Evolutionary conservation across 495 filamentous ascomycete genomes (phyloP).

Genomic region (Talaromyces thailandensis): DNA sequence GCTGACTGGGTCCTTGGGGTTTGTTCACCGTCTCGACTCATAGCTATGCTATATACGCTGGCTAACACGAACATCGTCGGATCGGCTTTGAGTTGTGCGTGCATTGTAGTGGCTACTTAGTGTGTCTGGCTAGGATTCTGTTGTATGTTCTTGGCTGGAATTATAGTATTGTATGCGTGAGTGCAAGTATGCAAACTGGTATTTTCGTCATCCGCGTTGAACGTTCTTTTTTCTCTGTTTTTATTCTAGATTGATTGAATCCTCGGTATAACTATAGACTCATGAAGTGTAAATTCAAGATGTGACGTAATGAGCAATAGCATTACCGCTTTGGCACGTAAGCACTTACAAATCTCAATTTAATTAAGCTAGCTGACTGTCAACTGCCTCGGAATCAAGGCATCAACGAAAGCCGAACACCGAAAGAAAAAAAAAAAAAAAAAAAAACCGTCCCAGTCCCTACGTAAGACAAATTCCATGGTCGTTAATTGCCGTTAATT

Average conservation of each 20-base stretch:
- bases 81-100: no score
- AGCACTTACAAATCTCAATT: neutral
- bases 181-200: no score
- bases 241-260: no score
- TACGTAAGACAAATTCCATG: no score
- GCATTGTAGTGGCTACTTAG: no score
- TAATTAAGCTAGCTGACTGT: neutral
- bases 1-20: neutral
- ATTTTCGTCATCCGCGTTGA: no score
- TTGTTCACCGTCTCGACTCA: neutral
- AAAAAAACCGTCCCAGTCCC: no score
- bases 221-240: no score
- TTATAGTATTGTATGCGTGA: no score
- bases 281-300: neutral
- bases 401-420: neutral
- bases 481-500: neutral
- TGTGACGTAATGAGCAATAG: neutral
- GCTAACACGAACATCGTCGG: neutral
- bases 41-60: neutral
- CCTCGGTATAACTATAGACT: neutral
- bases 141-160: no score
- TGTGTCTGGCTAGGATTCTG: no score
- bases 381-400: neutral
- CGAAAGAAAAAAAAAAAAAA: no score
- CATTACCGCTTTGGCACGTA: neutral